Conservation (phyloP, 1,284 basidiomycete species). For the Cutaneotrichosporon cavernicola region DNA sequence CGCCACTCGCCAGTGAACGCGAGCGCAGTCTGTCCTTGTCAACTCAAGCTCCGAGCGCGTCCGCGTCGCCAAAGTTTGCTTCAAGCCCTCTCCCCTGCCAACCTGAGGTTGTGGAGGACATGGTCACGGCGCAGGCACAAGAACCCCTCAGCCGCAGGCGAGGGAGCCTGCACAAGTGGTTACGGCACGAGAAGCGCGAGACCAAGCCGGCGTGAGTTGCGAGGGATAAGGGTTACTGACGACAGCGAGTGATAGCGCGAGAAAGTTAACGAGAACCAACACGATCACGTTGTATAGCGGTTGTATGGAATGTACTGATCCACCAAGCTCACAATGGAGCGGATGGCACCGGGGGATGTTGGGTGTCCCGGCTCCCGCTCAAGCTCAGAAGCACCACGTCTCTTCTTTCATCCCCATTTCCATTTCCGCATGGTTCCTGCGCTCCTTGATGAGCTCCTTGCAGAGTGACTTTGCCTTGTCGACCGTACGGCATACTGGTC, state of each 20-base stretch:
- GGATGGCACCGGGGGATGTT: too few species aligned
- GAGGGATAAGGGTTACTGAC: too few species aligned
- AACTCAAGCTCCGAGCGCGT: not conserved
- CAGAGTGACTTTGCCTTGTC: conserved; percentile 20
- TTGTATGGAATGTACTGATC: too few species aligned
- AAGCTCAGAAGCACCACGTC: too few species aligned
- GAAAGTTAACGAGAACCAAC: too few species aligned
- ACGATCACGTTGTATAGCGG: too few species aligned
- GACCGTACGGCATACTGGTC: too few species aligned
- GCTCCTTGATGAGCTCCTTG: conserved; percentile 25
- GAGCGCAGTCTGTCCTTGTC: not conserved
- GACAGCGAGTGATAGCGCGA: too few species aligned
- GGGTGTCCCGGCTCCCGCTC: too few species aligned
- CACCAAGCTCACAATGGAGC: too few species aligned
- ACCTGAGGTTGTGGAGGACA: not conserved
- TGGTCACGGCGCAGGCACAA: not conserved
- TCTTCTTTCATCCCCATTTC: too few species aligned
- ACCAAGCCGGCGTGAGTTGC: too few species aligned
- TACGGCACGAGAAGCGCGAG: not conserved
- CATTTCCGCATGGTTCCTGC: not conserved
- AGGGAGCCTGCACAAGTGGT: not conserved
- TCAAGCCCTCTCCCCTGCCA: not conserved
- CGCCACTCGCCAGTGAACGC: not conserved
- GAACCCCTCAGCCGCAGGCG: not conserved
- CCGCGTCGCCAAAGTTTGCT: not conserved